A percentile compares a stretch with the other conserved stretches of the same genome.
These are phyloP conservation scores for Physcomitrium patens DNA, from an alignment of 225 moss, liverwort and hornwort species.

Conservation along the genomic window DNA sequence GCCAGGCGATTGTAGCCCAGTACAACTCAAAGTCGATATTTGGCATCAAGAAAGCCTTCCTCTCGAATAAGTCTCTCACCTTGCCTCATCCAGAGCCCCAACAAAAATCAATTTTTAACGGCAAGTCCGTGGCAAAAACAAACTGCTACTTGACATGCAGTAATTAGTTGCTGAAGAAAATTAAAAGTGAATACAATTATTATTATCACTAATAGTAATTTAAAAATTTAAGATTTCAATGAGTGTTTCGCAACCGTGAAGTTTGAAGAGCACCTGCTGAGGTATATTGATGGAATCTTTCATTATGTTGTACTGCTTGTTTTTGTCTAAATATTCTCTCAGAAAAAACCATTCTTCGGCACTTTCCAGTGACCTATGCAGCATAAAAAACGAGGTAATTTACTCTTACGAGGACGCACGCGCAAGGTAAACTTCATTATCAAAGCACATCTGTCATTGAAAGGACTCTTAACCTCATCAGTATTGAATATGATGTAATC, in stretches of 20 bases:
- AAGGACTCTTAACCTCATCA: not conserved
- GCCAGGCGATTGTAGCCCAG: conserved; percentile 62
- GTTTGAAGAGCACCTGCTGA: conserved; percentile 29
- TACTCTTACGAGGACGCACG: not conserved
- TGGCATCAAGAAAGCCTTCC: conserved; percentile 44
- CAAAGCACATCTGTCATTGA: not conserved
- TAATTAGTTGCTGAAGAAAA: not conserved
- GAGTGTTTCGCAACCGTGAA: not conserved
- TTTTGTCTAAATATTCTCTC: conserved; percentile 33
- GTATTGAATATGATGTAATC: fast-evolving
- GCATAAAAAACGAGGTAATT: not conserved
- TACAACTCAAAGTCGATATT: conserved; percentile 39
- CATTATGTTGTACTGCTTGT: conserved; percentile 43
- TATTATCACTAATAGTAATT: too few relatives aligned
- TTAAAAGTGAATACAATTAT: too few relatives aligned
- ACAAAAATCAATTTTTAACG: not conserved
- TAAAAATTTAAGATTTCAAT: too few relatives aligned
- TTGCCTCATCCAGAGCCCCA: not conserved
- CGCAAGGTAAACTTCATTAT: not conserved
- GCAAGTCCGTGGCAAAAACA: not conserved
- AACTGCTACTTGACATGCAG: not conserved
- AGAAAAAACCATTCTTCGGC: conserved; percentile 47
- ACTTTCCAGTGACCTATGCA: conserved; percentile 35
- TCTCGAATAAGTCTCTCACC: conserved; percentile 58
- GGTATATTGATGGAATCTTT: conserved; percentile 38